Conservation (phyloP, 768 basidiomycete genomes). For the Crucibulum laeve region DNA sequence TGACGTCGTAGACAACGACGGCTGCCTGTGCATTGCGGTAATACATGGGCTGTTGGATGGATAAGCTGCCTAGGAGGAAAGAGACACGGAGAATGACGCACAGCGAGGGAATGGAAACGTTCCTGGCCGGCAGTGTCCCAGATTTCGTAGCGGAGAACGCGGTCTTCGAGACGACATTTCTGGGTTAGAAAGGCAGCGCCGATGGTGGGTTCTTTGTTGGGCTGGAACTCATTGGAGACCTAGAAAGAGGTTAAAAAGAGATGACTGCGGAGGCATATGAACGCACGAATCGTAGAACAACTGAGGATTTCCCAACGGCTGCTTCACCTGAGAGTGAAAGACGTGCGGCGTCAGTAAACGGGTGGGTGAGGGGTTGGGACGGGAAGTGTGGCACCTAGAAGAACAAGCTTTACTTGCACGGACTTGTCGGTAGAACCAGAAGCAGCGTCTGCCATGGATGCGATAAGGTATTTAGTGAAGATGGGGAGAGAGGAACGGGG, state of each 20-base stretch:
- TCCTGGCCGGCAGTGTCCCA: constrained; percentile 97
- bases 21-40: constrained; percentile 98
- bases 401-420: constrained; percentile 95
- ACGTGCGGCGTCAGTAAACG: too few relatives aligned
- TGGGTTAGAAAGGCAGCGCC: constrained; percentile 95
- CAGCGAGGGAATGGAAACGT: constrained; percentile 95
- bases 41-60: constrained; percentile 80
- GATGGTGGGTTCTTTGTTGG: constrained; percentile 98
- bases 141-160: constrained; percentile 90
- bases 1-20: constrained; percentile 97
- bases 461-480: constrained; percentile 10
- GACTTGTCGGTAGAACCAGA: constrained; percentile 81
- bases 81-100: constrained; percentile 32
- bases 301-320: constrained; percentile 98
- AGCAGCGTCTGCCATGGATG: constrained; percentile 68
- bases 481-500: constrained; percentile 10
- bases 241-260: constrained; percentile 22
- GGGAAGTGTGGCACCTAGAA: constrained; percentile 60
- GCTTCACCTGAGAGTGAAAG: constrained; percentile 71
- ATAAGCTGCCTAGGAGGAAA: constrained; percentile 9
- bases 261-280: not conserved
- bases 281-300: constrained; percentile 90
- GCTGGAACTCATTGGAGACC: constrained; percentile 97
- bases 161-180: constrained; percentile 94
- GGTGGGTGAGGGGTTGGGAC: constrained; percentile 2